Evolutionary conservation across 2,329 filamentous ascomycete genomes (phyloP).

Genomic region (Sclerotinia borealis): DNA sequence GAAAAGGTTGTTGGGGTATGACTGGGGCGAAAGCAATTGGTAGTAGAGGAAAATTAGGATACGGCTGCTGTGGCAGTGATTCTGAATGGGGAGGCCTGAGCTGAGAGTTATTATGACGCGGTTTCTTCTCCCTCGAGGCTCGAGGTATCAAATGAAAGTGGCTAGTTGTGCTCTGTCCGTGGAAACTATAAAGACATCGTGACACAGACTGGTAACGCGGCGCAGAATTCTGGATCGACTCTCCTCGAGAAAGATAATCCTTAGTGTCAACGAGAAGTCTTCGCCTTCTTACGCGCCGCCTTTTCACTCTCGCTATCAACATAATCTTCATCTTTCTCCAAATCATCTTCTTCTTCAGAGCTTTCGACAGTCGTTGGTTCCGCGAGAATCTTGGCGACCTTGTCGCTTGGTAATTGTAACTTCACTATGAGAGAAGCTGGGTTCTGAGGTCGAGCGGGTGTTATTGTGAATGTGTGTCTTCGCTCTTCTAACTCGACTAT

Average conservation of each 20-base stretch:
- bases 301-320: background rate
- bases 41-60: background rate
- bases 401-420: background rate
- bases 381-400: background rate
- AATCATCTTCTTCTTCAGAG: background rate
- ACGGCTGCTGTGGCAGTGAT: background rate
- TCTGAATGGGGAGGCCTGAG: no score
- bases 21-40: background rate
- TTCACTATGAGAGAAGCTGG: background rate
- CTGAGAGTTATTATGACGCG: background rate
- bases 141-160: no score
- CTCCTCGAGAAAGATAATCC: background rate
- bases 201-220: background rate
- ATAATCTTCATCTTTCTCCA: background rate
- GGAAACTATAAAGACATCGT: no score
- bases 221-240: background rate
- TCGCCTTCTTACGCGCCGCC: background rate
- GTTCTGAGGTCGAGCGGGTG: background rate
- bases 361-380: fast-evolving
- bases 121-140: no score
- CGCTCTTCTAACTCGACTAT: no score
- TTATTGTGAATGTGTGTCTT: background rate
- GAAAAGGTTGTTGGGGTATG: background rate
- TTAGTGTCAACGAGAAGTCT: background rate
- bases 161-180: no score